Evolutionary conservation across 768 basidiomycete genomes (phyloP), one percentile per base, ranked within the genome.

Genomic region (Scleroderma citrinum): DNA sequence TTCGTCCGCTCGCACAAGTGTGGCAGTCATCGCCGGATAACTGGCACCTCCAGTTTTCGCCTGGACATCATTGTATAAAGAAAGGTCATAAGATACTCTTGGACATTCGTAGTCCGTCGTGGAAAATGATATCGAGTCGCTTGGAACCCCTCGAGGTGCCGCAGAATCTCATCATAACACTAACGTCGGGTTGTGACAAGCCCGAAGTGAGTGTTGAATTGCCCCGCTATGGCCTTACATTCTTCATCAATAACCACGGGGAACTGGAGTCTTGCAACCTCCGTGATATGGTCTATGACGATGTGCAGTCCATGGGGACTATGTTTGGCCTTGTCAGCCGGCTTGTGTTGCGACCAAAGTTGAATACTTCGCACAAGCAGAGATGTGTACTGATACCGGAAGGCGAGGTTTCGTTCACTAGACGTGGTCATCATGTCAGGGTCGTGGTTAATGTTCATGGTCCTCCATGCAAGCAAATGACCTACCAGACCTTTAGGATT

Each of bases 261-360:
- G 50, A 59, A 7, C 54, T 77, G 7, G 66, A 75, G 48, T 74
- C 68, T 21, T 49, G 44, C 11, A 72, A 73, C 41, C 59, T 72
- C 40, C 64, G 62, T 5, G 59, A 59, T 17, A 73, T 72, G 63
- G 56, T 70, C 16, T 56, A 74, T 10, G 71, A 75, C 34, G 10
- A 45, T 5, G 36, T 60, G 30, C 76, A 76, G 48, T 70, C 60
- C 0, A 53, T 59, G 10, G 73, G 71, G 1, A 66, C 74, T 1
- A 59, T 78, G 55, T 59, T 73, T 36, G 77, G 77, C 10, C 52
- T 78, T 36, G 26, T 32, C 7, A 62, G 48, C 24, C 66, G 59
- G 38, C 68, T 73, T 36, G 61, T 76, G 7, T 60, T 74, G 21
- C 62, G 71, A 24, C 55, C 58, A 46, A 46, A 58, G 46, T 14